A percentile compares a stretch with the other conserved stretches of the same genome.
These are phyloP conservation scores for Neopestalotiopsis sp. DNA, from an alignment of 2,329 filamentous ascomycete genomes.

Conservation along the genomic window DNA sequence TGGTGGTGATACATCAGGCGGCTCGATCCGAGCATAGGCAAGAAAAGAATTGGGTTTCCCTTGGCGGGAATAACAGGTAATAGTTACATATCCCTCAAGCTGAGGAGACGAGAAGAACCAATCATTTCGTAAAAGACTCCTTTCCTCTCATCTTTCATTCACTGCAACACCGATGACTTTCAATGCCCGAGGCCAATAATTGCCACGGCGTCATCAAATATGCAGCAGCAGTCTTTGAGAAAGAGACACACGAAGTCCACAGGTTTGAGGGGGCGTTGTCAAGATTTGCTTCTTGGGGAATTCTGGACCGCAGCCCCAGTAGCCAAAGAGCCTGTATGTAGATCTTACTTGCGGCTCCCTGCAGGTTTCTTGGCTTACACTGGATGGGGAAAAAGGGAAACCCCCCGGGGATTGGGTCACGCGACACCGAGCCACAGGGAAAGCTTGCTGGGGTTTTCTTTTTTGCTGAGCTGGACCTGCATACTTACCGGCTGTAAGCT, in stretches of 20 bases:
- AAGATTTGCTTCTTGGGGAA: neutral
- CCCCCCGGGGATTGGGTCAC: neutral
- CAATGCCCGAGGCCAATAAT: no score
- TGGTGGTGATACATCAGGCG: neutral
- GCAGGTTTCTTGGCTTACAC: neutral
- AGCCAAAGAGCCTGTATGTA: neutral
- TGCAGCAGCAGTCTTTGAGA: no score
- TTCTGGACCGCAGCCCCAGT: neutral
- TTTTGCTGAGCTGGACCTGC: constrained; percentile 5
- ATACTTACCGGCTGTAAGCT: neutral
- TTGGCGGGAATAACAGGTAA: neutral
- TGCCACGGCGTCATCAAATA: no score
- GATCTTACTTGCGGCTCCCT: neutral
- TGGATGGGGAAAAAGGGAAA: neutral
- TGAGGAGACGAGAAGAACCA: neutral
- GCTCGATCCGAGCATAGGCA: neutral
- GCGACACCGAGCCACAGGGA: neutral
- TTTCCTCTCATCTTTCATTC: no score
- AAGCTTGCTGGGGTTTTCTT: neutral
- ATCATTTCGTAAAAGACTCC: neutral
- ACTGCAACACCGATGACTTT: no score
- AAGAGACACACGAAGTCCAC: neutral
- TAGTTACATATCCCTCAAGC: neutral
- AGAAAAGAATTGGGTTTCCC: neutral
- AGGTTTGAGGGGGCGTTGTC: neutral